Evolutionary conservation across 176 grass and related monocot species (phyloP).

Genomic region (Guadua angustifolia): DNA sequence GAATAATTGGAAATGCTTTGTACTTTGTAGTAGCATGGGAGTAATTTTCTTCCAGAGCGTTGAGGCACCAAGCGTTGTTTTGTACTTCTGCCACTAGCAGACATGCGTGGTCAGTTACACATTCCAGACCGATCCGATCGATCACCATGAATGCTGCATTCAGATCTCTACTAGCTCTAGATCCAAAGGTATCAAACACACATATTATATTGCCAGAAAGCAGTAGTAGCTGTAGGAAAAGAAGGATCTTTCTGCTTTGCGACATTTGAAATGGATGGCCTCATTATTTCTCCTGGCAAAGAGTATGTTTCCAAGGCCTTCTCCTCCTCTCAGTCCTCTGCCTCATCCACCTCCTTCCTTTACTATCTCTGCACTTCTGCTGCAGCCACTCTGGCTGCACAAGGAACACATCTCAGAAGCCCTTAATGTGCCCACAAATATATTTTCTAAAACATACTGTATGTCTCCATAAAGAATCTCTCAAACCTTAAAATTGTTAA

Average conservation of each 20-base stretch:
- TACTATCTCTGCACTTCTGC: conserved; percentile 22
- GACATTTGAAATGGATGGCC: conserved; percentile 60
- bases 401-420: not conserved
- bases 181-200: conserved; percentile 36
- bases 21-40: not conserved
- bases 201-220: conserved; percentile 18
- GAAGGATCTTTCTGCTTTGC: conserved; percentile 24
- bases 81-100: not conserved
- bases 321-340: not conserved
- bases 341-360: conserved; percentile 21
- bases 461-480: not conserved
- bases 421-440: not conserved
- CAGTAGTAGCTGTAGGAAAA: not conserved
- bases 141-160: conserved; percentile 40
- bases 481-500: not conserved
- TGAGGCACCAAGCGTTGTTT: not conserved
- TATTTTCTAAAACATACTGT: not conserved
- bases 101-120: conserved; percentile 24
- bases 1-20: not conserved
- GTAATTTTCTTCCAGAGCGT: not conserved
- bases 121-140: conserved; percentile 22
- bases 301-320: conserved; percentile 47
- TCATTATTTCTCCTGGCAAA: conserved; percentile 50
- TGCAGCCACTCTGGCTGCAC: not conserved
- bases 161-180: not conserved